phyloP scores from a whole-genome alignment of 1,284 basidiomycete species.

The Leccinum brunneo-olivaceum region DNA sequence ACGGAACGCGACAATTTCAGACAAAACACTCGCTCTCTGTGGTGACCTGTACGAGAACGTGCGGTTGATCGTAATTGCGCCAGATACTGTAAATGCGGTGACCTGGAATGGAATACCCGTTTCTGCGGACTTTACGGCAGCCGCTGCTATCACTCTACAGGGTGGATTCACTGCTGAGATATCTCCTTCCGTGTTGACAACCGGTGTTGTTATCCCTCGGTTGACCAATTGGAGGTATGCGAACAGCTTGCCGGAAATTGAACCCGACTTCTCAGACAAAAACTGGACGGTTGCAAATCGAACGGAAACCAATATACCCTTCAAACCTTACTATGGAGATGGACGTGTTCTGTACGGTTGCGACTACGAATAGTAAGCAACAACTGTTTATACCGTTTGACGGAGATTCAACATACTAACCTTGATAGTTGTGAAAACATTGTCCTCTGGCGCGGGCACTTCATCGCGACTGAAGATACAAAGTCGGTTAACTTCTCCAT shows the following conservation, averaged over 20 bases:
- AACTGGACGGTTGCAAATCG: slow-evolving; percentile 61
- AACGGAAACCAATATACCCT: slow-evolving; percentile 64
- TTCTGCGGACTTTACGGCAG: slow-evolving; percentile 29
- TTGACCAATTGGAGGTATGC: slow-evolving; percentile 62
- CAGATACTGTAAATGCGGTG: slow-evolving; percentile 41
- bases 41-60: slow-evolving; percentile 44
- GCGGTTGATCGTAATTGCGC: slow-evolving; percentile 41
- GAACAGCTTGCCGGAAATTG: slow-evolving; percentile 67
- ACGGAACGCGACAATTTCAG: slow-evolving; percentile 41
- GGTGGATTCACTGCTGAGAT: slow-evolving; percentile 36
- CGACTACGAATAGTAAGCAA: slow-evolving; percentile 74
- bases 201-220: slow-evolving; percentile 27
- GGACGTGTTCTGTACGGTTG: slow-evolving; percentile 71
- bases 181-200: slow-evolving; percentile 10
- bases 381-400: neutral
- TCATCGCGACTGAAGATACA: slow-evolving; percentile 51
- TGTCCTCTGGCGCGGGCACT: slow-evolving; percentile 78
- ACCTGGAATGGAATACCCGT: slow-evolving; percentile 66
- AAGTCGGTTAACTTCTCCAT: slow-evolving; percentile 65
- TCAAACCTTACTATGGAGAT: slow-evolving; percentile 64
- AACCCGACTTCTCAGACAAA: slow-evolving; percentile 48
- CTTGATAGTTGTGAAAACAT: slow-evolving; percentile 70
- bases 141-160: slow-evolving; percentile 27
- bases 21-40: slow-evolving; percentile 35
- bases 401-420: neutral